These are phyloP conservation scores for Volvox reticuliferus DNA, from an alignment of 139 green algal species.

Conservation along the genomic window DNA sequence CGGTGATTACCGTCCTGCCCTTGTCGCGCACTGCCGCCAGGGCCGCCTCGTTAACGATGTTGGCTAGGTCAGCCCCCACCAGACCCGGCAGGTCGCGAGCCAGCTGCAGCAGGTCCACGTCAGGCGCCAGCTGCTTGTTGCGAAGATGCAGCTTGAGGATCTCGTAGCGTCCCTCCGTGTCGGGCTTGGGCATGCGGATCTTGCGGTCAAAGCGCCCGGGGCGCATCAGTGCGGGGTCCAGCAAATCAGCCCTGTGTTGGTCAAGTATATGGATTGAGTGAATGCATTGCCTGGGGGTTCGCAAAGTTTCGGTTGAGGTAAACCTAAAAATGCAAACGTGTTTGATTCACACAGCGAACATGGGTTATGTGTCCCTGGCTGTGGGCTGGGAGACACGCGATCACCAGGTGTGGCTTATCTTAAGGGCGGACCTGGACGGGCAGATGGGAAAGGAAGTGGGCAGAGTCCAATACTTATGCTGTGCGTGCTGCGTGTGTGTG, in stretches of 20 bases:
- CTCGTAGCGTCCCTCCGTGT: conserved; percentile 79
- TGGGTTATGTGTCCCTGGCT: too few relatives aligned
- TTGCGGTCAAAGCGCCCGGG: conserved; percentile 97
- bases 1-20: conserved; percentile 49
- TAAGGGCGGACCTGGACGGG: too few relatives aligned
- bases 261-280: background rate
- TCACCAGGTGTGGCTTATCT: too few relatives aligned
- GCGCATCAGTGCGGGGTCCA: conserved; percentile 90
- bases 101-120: conserved; percentile 92
- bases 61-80: conserved; percentile 92
- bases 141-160: conserved; percentile 84
- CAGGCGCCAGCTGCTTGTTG: conserved; percentile 62
- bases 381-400: too few relatives aligned
- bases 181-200: conserved; percentile 83
- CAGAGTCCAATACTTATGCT: too few relatives aligned
- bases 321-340: too few relatives aligned
- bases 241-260: conserved; percentile 82
- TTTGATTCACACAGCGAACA: too few relatives aligned
- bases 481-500: too few relatives aligned
- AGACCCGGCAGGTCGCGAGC: conserved; percentile 93
- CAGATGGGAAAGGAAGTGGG: too few relatives aligned
- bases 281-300: too few relatives aligned
- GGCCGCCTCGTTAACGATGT: conserved; percentile 96
- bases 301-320: too few relatives aligned
- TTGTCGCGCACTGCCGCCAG: conserved; percentile 78